Evolutionary conservation across 169 alveolate genomes (phyloP).

Genomic region (Cryptosporidium parvum): DNA sequence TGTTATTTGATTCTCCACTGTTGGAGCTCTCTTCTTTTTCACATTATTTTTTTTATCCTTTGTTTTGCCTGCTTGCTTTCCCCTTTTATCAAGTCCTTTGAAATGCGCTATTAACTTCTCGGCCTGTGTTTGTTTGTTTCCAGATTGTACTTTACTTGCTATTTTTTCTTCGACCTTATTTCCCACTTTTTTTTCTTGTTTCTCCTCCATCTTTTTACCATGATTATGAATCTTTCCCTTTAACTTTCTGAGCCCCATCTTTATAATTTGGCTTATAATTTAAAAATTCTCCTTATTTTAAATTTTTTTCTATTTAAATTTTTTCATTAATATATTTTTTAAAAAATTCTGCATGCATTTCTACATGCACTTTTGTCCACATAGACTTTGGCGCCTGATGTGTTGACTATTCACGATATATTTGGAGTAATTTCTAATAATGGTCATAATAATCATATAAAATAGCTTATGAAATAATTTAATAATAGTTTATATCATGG

Average conservation of each 20-base stretch:
- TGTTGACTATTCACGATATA: conserved; percentile 12
- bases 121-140: conserved; percentile 34
- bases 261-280: neutral
- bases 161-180: neutral
- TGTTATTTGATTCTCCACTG: conserved; percentile 59
- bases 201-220: neutral
- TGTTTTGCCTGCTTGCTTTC: conserved; percentile 16
- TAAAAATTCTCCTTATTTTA: neutral
- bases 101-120: conserved; percentile 49
- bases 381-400: conserved; percentile 15
- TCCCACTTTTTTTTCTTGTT: neutral
- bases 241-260: conserved; percentile 12
- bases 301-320: neutral
- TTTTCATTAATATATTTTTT: neutral
- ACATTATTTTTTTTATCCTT: neutral
- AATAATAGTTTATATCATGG: neutral
- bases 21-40: neutral
- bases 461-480: neutral
- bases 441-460: neutral
- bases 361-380: conserved; percentile 38
- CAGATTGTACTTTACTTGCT: conserved; percentile 25
- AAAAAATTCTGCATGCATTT: conserved; percentile 13
- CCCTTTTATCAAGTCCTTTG: conserved; percentile 36
- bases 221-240: neutral
- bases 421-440: neutral